phyloP scores from a whole-genome alignment of 495 filamentous ascomycete species.

The Astrothelium subdiscretum region DNA sequence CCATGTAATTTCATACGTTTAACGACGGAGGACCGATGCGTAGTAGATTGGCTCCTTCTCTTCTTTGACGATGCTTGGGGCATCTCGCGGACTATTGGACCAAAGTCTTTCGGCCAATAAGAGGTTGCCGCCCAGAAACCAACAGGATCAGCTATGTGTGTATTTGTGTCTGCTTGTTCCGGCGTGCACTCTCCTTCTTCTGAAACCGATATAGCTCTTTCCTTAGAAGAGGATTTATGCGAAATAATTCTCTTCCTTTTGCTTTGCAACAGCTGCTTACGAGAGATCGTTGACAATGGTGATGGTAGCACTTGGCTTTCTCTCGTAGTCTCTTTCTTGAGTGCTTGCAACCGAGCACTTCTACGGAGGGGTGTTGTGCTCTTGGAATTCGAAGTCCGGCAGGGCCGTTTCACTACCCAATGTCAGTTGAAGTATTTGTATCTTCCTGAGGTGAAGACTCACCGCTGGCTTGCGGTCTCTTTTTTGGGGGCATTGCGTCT shows the following conservation, averaged over 20 bases:
- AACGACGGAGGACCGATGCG: not conserved
- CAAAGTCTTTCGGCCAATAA: not conserved
- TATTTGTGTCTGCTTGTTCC: not conserved
- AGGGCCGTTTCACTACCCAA: not conserved
- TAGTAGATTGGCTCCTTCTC: not conserved
- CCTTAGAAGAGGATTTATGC: not conserved
- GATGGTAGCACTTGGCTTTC: not conserved
- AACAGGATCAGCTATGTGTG: not conserved
- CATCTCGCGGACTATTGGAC: not conserved
- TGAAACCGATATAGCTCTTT: not conserved
- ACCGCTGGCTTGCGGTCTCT: not conserved
- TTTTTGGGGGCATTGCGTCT: not conserved
- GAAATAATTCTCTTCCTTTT: not conserved
- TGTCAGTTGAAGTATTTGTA: not conserved
- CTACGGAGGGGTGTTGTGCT: not conserved
- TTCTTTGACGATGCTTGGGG: not conserved
- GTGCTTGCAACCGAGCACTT: not conserved
- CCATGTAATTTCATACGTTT: not conserved
- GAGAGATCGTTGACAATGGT: not conserved
- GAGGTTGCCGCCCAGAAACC: not conserved
- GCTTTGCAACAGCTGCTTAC: not conserved
- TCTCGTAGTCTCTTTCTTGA: not conserved
- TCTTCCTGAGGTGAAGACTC: not conserved
- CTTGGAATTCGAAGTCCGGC: not conserved
- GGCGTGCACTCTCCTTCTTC: not conserved